These are phyloP conservation scores for Kingdonia uniflora DNA, from an alignment of 164 flowering plant genomes.

Conservation along the genomic window DNA sequence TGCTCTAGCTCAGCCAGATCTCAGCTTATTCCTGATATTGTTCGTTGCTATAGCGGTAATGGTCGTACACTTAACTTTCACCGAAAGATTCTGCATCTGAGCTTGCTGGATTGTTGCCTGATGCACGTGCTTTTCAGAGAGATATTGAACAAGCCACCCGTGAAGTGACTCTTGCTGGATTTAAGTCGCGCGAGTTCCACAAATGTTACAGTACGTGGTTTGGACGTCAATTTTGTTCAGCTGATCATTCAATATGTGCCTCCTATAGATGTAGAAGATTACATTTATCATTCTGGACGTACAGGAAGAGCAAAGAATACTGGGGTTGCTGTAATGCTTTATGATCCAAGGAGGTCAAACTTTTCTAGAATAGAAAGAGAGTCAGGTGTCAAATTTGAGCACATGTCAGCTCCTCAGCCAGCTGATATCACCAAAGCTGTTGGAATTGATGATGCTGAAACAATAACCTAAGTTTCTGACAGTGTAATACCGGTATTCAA, in stretches of 20 bases:
- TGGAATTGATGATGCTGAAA: constrained; percentile 68
- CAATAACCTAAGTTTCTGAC: constrained; percentile 55
- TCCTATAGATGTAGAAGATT: constrained; percentile 93
- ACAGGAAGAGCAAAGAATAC: constrained; percentile 94
- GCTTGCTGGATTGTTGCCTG: constrained; percentile 65
- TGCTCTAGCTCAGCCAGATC: constrained; percentile 69
- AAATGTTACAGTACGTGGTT: constrained; percentile 91
- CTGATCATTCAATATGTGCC: constrained; percentile 98
- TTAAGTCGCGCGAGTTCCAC: constrained; percentile 92
- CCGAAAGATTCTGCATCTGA: constrained; percentile 66
- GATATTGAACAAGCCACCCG: constrained; percentile 87
- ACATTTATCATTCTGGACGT: constrained; percentile 97
- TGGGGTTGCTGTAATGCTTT: constrained; percentile 91
- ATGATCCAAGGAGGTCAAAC: constrained; percentile 71
- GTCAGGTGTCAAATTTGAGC: constrained; percentile 93
- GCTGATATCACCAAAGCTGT: constrained; percentile 79
- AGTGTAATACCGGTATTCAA: constrained; percentile 92
- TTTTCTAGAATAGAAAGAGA: constrained; percentile 72
- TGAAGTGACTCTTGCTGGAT: constrained; percentile 85
- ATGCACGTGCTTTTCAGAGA: constrained; percentile 85
- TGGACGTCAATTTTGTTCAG: constrained; percentile 93
- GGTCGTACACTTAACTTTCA: constrained; percentile 81
- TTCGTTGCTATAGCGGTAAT: constrained; percentile 84
- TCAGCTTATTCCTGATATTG: constrained; percentile 78
- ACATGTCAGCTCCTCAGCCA: constrained; percentile 74